Conservation (phyloP, 331 rosid genomes). For the Acacia pycnantha region DNA sequence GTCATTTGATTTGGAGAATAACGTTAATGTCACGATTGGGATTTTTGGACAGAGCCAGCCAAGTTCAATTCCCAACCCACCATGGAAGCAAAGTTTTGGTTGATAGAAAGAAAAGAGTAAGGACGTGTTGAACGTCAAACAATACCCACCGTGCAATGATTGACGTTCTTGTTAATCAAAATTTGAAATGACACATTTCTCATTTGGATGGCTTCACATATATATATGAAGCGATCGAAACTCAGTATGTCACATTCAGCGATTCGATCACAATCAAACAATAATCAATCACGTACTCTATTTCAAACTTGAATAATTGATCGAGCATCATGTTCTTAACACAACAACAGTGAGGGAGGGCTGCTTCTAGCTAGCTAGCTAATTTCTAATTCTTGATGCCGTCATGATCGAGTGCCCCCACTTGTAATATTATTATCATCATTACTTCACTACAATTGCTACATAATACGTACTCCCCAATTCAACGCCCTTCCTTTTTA, state of each 20-base stretch:
- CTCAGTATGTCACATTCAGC: slow-evolving; percentile 12
- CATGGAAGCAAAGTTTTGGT: slow-evolving; percentile 26
- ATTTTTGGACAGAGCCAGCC: slow-evolving; percentile 30
- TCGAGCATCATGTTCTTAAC: not conserved
- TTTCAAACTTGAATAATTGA: not conserved
- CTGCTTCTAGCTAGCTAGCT: not conserved
- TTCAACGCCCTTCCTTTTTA: slow-evolving; percentile 21
- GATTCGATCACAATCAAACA: not conserved
- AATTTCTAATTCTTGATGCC: not conserved
- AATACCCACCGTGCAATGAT: slow-evolving; percentile 29
- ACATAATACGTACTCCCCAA: slow-evolving; percentile 35
- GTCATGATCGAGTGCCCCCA: not conserved
- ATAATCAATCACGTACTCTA: slow-evolving; percentile 15
- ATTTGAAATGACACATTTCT: slow-evolving; percentile 1
- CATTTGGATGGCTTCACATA: not conserved
- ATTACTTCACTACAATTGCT: slow-evolving; percentile 47
- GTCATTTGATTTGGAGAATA: not conserved
- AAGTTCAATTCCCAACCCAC: not conserved
- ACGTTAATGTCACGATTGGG: slow-evolving; percentile 34
- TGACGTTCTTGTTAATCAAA: slow-evolving; percentile 7
- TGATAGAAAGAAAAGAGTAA: slow-evolving; percentile 16
- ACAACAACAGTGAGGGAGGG: not conserved
- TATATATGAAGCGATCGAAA: slow-evolving; percentile 9
- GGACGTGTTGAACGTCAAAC: slow-evolving; percentile 31
- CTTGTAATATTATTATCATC: slow-evolving; percentile 28